Conservation (phyloP, 345 rosid genomes). For the Gossypium stocksii region DNA sequence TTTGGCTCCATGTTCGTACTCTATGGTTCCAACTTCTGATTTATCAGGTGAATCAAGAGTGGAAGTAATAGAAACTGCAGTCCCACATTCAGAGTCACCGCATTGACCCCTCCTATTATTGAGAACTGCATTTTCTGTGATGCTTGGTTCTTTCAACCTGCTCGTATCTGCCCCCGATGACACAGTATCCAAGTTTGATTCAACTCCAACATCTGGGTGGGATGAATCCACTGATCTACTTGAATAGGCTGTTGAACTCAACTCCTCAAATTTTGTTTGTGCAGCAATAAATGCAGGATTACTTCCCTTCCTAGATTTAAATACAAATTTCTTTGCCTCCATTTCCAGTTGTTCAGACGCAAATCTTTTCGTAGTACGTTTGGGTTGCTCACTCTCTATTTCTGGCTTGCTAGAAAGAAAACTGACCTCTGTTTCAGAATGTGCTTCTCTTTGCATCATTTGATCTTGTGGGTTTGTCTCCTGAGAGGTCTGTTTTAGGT, state of each 20-base stretch:
- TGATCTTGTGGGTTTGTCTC: constrained; percentile 35
- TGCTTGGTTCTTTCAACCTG: constrained; percentile 10
- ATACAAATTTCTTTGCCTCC: constrained; percentile 36
- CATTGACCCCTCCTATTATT: constrained; percentile 30
- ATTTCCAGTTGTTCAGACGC: constrained; percentile 48
- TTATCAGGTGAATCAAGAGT: constrained; percentile 82
- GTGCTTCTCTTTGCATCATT: constrained; percentile 22
- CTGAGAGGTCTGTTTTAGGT: constrained; percentile 33
- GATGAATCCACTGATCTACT: constrained; percentile 31
- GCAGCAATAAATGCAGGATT: constrained; percentile 67
- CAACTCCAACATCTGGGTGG: constrained; percentile 36
- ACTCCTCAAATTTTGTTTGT: constrained; percentile 76
- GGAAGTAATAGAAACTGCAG: constrained; percentile 83
- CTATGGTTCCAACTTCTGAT: constrained; percentile 48
- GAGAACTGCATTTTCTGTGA: background rate
- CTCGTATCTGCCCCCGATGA: constrained; percentile 27
- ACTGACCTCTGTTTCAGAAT: constrained; percentile 26
- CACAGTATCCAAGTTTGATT: constrained; percentile 32
- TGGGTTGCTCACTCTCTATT: constrained; percentile 47
- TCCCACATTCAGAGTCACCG: constrained; percentile 80
- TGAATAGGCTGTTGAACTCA: constrained; percentile 44
- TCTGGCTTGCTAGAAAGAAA: constrained; percentile 33
- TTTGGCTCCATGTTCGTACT: constrained; percentile 35
- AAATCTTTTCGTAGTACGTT: constrained; percentile 51
- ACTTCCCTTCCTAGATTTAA: constrained; percentile 50